Percentiles rank a stretch among this genome's conserved stretches.
phyloP scores from a whole-genome alignment of 192 early-diverging fungal genomes.

The Coemansia erecta region DNA sequence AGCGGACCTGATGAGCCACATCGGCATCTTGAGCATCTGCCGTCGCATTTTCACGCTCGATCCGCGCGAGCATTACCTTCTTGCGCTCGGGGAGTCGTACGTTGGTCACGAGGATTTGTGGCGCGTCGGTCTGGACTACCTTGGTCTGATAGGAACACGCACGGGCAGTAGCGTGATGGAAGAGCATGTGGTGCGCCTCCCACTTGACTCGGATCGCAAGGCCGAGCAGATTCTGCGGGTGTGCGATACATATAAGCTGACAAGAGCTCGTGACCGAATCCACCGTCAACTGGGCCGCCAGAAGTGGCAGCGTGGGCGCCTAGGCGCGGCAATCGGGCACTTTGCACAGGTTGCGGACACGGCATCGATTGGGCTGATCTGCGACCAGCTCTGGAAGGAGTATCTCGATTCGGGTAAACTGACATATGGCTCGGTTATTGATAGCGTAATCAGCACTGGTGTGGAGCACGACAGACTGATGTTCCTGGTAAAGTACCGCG shows the following conservation, averaged over 20 bases:
- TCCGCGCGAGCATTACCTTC: conserved; percentile 40
- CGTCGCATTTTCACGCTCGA: conserved; percentile 25
- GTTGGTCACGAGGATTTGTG: conserved; percentile 47
- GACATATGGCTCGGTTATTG: conserved; percentile 45
- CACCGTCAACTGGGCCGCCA: conserved; percentile 53
- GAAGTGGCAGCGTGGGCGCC: conserved; percentile 55
- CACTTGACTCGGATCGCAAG: conserved; percentile 53
- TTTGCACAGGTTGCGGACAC: conserved; percentile 57
- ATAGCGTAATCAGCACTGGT: conserved; percentile 26
- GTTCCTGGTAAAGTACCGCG: conserved; percentile 58
- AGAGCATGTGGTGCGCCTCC: conserved; percentile 48
- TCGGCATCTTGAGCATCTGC: conserved; percentile 54
- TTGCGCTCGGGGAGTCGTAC: conserved; percentile 34
- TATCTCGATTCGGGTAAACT: conserved; percentile 52
- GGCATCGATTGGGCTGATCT: conserved; percentile 52
- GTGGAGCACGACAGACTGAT: conserved; percentile 49
- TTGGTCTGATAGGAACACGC: conserved; percentile 19
- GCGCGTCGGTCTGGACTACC: conserved; percentile 57
- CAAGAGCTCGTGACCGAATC: conserved; percentile 27
- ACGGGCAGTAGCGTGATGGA: conserved; percentile 18
- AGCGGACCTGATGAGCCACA: conserved; percentile 57
- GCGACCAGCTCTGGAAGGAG: conserved; percentile 56
- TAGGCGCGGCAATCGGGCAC: conserved; percentile 62
- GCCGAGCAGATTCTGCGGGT: conserved; percentile 57
- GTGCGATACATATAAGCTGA: conserved; percentile 47